phyloP scores from a whole-genome alignment of 2,329 filamentous ascomycete species.

The Ascomycota sp. region DNA sequence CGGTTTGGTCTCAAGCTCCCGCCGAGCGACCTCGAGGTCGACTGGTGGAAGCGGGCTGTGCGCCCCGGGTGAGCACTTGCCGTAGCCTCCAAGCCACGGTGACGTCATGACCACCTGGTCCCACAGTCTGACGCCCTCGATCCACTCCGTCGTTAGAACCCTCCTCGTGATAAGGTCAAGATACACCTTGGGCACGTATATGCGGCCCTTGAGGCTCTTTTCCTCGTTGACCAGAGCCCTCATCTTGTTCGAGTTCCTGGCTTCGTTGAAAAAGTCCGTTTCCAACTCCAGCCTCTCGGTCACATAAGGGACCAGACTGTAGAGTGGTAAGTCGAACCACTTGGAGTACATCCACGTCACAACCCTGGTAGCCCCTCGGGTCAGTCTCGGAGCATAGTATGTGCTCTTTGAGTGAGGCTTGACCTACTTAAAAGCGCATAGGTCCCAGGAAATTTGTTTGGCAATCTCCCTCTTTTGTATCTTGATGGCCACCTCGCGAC shows the following conservation, averaged over 20 bases:
- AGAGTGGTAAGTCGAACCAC: slow-evolving; percentile 85
- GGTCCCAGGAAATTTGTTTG: slow-evolving; percentile 78
- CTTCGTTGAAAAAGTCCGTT: slow-evolving; percentile 87
- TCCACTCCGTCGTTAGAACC: slow-evolving; percentile 92
- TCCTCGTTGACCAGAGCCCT: slow-evolving; percentile 54
- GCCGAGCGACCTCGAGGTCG: slow-evolving; percentile 23
- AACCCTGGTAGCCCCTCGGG: slow-evolving; percentile 26
- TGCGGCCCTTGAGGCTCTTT: slow-evolving; percentile 52
- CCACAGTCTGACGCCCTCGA: slow-evolving; percentile 84
- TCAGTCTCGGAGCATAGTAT: neutral
- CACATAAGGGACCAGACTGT: slow-evolving; percentile 80
- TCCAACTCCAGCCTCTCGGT: slow-evolving; percentile 80
- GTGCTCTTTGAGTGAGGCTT: neutral
- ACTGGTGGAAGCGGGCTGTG: slow-evolving; percentile 38
- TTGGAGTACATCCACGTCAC: slow-evolving; percentile 66
- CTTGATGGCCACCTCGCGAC: slow-evolving; percentile 84
- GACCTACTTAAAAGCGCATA: slow-evolving; percentile 77
- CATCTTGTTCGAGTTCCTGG: slow-evolving; percentile 74
- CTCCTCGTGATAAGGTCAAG: slow-evolving; percentile 62
- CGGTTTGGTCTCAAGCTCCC: slow-evolving; percentile 28
- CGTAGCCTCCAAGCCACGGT: slow-evolving; percentile 59
- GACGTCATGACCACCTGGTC: slow-evolving; percentile 66
- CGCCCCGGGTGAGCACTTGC: slow-evolving; percentile 59
- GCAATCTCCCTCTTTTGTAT: slow-evolving; percentile 91
- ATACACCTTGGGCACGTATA: slow-evolving; percentile 78